Conservation (phyloP, 2,329 filamentous ascomycete genomes). For the Zopfia rhizophila region DNA sequence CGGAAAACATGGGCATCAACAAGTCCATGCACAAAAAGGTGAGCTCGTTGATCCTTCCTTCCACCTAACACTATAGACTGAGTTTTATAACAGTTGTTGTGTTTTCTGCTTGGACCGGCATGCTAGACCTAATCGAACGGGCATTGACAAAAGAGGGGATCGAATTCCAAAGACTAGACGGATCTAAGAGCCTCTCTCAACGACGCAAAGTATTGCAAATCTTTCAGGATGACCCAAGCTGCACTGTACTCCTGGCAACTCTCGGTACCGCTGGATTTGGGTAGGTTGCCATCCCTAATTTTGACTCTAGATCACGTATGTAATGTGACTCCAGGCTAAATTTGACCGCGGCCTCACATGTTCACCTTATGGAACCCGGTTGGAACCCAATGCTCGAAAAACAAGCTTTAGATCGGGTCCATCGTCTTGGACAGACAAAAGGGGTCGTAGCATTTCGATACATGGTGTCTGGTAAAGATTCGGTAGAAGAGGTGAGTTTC, state of each 20-base stretch:
- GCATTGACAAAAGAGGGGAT: conserved; percentile 23
- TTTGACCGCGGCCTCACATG: conserved; percentile 40
- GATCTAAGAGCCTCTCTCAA: conserved; percentile 33
- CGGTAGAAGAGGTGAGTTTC: too few relatives aligned
- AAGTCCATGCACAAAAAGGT: too few relatives aligned
- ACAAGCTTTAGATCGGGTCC: conserved; percentile 46
- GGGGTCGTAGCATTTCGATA: conserved; percentile 42
- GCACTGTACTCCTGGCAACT: conserved; percentile 43
- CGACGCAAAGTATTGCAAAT: conserved; percentile 30
- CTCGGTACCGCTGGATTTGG: conserved; percentile 46
- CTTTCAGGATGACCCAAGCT: conserved; percentile 25
- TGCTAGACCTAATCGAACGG: conserved; percentile 39
- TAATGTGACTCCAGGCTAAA: too few relatives aligned
- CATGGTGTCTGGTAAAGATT: too few relatives aligned
- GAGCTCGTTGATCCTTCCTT: too few relatives aligned
- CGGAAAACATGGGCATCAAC: too few relatives aligned
- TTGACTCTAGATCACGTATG: too few relatives aligned
- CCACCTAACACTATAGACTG: too few relatives aligned
- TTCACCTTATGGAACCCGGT: conserved; percentile 47
- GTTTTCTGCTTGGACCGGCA: conserved; percentile 41
- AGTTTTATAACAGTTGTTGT: conserved; percentile 31
- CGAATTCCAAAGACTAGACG: too few relatives aligned
- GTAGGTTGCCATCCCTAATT: conserved; percentile 34
- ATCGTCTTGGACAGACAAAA: conserved; percentile 42
- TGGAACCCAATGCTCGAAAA: conserved; percentile 50